Base-by-base conservation (phyloP, 805 yeast species). In the Saturnispora sekii region DNA sequence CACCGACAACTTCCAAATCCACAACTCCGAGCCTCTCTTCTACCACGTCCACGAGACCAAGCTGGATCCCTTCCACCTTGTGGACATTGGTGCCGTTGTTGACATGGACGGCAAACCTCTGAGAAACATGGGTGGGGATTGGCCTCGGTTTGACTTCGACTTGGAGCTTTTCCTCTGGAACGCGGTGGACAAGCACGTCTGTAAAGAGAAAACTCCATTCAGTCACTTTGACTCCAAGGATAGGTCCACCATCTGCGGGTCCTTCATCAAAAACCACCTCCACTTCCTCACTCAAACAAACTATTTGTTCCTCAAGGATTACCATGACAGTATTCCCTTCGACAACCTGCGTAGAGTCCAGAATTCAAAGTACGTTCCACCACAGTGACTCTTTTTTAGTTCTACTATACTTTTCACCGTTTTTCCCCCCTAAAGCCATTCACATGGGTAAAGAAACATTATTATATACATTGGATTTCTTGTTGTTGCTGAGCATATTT, bases 41-140 rank as follows among this genome's bases (percentile, higher is more conserved):
- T 53, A 53, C 18, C 77, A 72, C 48, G 68, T 74, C 16, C 73
- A 72, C 53, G 66, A 60, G 52, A 76, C 77, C 5, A 72, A 72
- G 53, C 59, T 72, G 39, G 67, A 72, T 51, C 77, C 77, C 1
- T 70, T 72, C 68, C 55, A 42, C 6, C 46, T 47, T 14, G 32
- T 50, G 14, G 44, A 48, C 6, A 42, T 42, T 17, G 41, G 49
- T 16, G 43, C 47, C 15, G 48, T 52, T 5, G 40, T 42, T 29
- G 54, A 46, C 40, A 38, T 15, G 30, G 21, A 37, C 3, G 51
- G 49, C n/a, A 38, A 32, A 10, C 48, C 40, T 29, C 14, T 52
- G 5, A 45, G 60, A 34, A 50, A 52, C 32, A 36, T 53, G 18
- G 61, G 61, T 14, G 51, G 52, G 11, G 54, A 53, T 16, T 50